Conservation (phyloP, 1,284 basidiomycete genomes). For the Ceratorhiza oryzae-sativae region DNA sequence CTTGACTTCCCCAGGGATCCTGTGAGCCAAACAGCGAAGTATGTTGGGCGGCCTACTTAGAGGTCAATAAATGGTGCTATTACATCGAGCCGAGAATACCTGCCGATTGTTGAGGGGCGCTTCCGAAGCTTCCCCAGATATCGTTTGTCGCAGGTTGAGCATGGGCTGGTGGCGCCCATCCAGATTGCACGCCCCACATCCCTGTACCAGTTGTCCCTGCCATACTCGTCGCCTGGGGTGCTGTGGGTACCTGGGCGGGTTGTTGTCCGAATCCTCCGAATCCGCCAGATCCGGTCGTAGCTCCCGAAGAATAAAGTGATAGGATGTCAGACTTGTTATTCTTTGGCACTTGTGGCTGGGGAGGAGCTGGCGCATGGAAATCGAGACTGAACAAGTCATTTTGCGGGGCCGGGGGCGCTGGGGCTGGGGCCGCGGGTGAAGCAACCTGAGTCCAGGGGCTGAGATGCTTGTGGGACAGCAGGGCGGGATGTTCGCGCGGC, state of each 20-base stretch:
- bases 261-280: slow-evolving; percentile 32
- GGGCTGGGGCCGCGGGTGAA: slow-evolving; percentile 42
- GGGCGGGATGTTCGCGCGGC: slow-evolving; percentile 43
- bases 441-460: slow-evolving; percentile 38
- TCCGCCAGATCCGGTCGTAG: slow-evolving; percentile 45
- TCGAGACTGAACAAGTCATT: slow-evolving; percentile 87
- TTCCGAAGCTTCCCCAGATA: slow-evolving; percentile 32
- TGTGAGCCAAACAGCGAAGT: slow-evolving; percentile 10
- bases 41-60: slow-evolving; percentile 2
- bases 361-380: slow-evolving; percentile 67
- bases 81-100: background rate
- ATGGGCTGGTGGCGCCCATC: slow-evolving; percentile 56
- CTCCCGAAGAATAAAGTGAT: slow-evolving; percentile 74
- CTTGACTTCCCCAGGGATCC: slow-evolving; percentile 15
- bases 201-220: slow-evolving; percentile 63
- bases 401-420: slow-evolving; percentile 48
- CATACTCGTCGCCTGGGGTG: slow-evolving; percentile 59
- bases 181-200: slow-evolving; percentile 70
- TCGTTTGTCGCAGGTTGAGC: slow-evolving; percentile 23
- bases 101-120: slow-evolving; percentile 31
- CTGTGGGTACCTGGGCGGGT: slow-evolving; percentile 46
- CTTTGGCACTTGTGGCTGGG: slow-evolving; percentile 53
- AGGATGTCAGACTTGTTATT: slow-evolving; percentile 83
- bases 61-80: background rate
- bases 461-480: slow-evolving; percentile 40